Evolutionary conservation across 2,329 filamentous ascomycete genomes (phyloP).

Genomic region (Samsoniella hepiali): DNA sequence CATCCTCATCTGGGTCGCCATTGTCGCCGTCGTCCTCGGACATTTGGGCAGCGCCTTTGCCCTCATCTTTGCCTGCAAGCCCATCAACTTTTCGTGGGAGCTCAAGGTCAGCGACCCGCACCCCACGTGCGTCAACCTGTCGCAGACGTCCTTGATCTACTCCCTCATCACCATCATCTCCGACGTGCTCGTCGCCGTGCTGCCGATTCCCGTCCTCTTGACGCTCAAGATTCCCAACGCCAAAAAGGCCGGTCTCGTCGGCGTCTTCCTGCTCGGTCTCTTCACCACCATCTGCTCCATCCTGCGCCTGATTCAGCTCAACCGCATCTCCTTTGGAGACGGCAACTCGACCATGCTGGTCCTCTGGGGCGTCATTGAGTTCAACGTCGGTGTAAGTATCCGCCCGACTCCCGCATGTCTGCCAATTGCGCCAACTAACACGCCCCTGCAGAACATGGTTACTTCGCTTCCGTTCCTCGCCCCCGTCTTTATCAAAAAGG

Average conservation of each 20-base stretch:
- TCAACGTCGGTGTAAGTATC: slow-evolving; percentile 44
- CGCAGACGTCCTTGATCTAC: slow-evolving; percentile 48
- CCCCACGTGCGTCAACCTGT: slow-evolving; percentile 43
- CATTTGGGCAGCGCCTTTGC: slow-evolving; percentile 49
- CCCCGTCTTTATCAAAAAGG: slow-evolving; percentile 41
- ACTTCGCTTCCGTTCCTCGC: slow-evolving; percentile 45
- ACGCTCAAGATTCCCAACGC: slow-evolving; percentile 44
- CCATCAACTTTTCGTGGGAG: slow-evolving; percentile 46
- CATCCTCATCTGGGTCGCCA: slow-evolving; percentile 42
- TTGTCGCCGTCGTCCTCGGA: slow-evolving; percentile 40
- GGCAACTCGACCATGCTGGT: slow-evolving; percentile 56
- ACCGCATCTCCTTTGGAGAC: slow-evolving; percentile 47
- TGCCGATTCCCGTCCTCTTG: slow-evolving; percentile 49
- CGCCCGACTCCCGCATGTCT: neutral
- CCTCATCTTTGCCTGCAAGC: slow-evolving; percentile 49
- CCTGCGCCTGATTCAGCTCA: slow-evolving; percentile 49
- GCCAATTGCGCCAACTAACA: neutral
- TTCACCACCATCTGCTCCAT: slow-evolving; percentile 55
- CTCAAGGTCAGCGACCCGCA: slow-evolving; percentile 25
- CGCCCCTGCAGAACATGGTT: slow-evolving; percentile 39
- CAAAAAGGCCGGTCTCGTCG: slow-evolving; percentile 50
- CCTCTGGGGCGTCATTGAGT: slow-evolving; percentile 55
- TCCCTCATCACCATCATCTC: slow-evolving; percentile 50
- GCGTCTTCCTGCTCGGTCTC: slow-evolving; percentile 50
- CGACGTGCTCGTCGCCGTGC: slow-evolving; percentile 47